Evolutionary conservation across 257 asterid species (phyloP), one percentile per base, ranked within the genome.

Genomic region (Penstemon newberryi): DNA sequence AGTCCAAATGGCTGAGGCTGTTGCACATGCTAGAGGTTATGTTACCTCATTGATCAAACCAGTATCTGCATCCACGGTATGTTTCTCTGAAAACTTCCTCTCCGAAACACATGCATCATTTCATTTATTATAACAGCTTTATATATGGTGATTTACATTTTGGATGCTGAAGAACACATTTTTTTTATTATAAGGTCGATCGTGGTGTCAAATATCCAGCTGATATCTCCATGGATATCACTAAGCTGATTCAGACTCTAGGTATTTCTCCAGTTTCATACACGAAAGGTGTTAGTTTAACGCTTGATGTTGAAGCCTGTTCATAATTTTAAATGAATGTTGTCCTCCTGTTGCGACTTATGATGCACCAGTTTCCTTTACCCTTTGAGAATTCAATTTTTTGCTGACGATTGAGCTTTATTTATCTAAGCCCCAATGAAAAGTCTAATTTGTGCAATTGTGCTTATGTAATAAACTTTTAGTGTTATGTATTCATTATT

Each of bases 1-100:
- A 60, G 95, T 90, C 71, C 95, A 93, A 80, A 93, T 93, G 99
- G 99, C 99, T 4, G 96, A 93, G 81, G 88, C 86, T 71, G 92
- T 90, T 72, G 97, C 97, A 42, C 70, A 66, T 50, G 77, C 73
- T 50, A 83, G 87, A 80, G 95, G 90, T 59, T 84, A 90, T 64
- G 77, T 72, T 56, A 58, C 86, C 69, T 83, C 99, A 63, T 63
- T 82, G 81, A 87, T 93, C 85, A 90, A 78, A 43, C 78, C 85
- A 36, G 97, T 87, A 37, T 87, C 97, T 19, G 92, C 99, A 46
- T 84, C 95, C 73, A 81, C 92, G 13, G 99, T 93, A 85, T 54
- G 90, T 79, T 70, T 56, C 62, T 60, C 19, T 44, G 36, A n/a
- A 13, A 5, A 55, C 45, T 65, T 13, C 41, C 46, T n/a, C 60